Conservation (phyloP, 345 rosid species). For the Sonneratia caseolaris region DNA sequence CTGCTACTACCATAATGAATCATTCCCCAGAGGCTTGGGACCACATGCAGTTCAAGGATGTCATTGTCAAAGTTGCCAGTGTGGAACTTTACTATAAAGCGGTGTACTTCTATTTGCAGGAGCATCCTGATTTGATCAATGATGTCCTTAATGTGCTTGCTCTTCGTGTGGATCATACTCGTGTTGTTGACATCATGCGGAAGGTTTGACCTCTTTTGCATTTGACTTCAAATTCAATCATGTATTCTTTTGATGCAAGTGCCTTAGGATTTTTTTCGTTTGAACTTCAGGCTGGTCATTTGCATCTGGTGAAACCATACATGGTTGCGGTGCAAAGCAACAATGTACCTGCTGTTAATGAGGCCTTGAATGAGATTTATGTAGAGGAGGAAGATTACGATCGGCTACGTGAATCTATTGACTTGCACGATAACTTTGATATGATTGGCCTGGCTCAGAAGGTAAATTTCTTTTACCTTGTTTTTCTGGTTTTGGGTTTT, state of each 20-base stretch:
- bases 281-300: conserved; percentile 35
- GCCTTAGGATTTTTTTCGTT: neutral
- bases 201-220: conserved; percentile 38
- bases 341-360: conserved; percentile 46
- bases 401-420: conserved; percentile 39
- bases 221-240: neutral
- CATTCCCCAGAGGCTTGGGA: conserved; percentile 99
- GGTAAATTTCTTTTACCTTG: conserved; percentile 16
- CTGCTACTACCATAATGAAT: conserved; percentile 96
- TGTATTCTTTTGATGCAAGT: neutral
- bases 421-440: conserved; percentile 46
- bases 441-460: conserved; percentile 48
- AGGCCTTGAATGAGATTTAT: conserved; percentile 44
- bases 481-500: neutral
- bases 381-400: conserved; percentile 49
- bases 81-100: conserved; percentile 96
- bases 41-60: conserved; percentile 98
- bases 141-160: conserved; percentile 95
- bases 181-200: conserved; percentile 95
- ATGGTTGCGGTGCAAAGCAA: conserved; percentile 54
- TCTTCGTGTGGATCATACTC: conserved; percentile 86
- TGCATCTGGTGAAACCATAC: conserved; percentile 46
- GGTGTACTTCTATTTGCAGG: conserved; percentile 95
- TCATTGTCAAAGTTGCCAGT: conserved; percentile 83
- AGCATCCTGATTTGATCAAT: conserved; percentile 89